A percentile compares a stretch with the other conserved stretches of the same genome.
Conservation (phyloP, 495 filamentous ascomycete genomes). For the Trichoderma erinaceum region DNA sequence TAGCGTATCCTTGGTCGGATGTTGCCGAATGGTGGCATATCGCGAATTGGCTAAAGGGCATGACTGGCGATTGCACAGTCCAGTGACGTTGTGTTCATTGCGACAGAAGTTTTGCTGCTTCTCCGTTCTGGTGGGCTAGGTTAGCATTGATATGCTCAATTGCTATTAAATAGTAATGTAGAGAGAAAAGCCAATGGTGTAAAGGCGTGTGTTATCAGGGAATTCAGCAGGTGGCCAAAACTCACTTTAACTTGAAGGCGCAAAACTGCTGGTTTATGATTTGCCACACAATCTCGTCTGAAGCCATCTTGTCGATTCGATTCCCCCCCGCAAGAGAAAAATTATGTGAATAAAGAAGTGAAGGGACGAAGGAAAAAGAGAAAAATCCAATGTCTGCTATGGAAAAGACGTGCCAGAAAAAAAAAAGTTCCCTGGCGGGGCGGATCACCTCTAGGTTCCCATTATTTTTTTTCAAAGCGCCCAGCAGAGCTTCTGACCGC, state of each 20-base stretch:
- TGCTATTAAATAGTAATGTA: neutral
- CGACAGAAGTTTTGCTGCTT: constrained; percentile 93
- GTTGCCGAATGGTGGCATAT: constrained; percentile 86
- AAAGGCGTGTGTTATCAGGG: constrained; percentile 1
- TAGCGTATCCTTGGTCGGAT: constrained; percentile 72
- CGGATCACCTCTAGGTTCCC: constrained; percentile 8
- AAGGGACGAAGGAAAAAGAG: neutral
- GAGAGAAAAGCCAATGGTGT: constrained; percentile 12
- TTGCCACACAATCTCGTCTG: constrained; percentile 97
- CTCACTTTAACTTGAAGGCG: constrained; percentile 90
- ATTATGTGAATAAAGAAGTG: constrained; percentile 6
- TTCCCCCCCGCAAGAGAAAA: neutral
- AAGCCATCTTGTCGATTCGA: constrained; percentile 34
- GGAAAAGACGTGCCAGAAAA: neutral
- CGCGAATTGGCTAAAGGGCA: constrained; percentile 93
- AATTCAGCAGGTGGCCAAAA: constrained; percentile 12
- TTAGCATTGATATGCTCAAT: constrained; percentile 21
- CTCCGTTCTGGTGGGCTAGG: constrained; percentile 54
- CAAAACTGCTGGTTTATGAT: constrained; percentile 95
- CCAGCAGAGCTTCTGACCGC: constrained; percentile 8
- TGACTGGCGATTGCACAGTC: constrained; percentile 89
- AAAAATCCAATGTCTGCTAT: neutral
- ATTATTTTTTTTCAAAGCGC: neutral
- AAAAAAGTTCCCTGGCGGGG: constrained; percentile 11
- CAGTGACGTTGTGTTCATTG: constrained; percentile 92